Percentiles rank a stretch among this genome's conserved stretches.
Evolutionary conservation across 2,329 filamentous ascomycete genomes (phyloP).

Genomic region (Herpomyces periplanetae): DNA sequence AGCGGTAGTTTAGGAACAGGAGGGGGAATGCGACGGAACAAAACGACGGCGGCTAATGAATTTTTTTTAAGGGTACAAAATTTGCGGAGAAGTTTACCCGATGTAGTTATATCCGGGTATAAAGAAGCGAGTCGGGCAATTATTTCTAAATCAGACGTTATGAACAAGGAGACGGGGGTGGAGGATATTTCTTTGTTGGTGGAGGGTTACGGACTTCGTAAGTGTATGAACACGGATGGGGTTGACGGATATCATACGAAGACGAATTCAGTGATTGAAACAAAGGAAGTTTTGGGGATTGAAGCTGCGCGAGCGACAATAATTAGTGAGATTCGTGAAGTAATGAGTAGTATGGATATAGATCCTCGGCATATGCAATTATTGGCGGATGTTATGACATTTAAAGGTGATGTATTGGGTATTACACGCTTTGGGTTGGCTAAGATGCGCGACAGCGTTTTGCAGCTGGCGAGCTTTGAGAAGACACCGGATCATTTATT

Average conservation of each 20-base stretch:
- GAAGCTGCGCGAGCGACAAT: constrained; percentile 74
- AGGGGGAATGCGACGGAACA: constrained; percentile 9
- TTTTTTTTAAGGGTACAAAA: constrained; percentile 43
- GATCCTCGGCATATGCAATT: constrained; percentile 94
- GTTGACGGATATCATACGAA: constrained; percentile 33
- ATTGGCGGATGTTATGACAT: constrained; percentile 91
- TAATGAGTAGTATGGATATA: constrained; percentile 68
- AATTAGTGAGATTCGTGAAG: constrained; percentile 42
- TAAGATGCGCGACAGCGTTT: constrained; percentile 75
- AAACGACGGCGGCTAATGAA: constrained; percentile 17
- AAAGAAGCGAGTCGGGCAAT: constrained; percentile 50
- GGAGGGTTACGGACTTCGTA: constrained; percentile 61
- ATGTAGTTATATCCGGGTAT: constrained; percentile 62
- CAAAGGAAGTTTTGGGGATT: constrained; percentile 50
- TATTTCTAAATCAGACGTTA: constrained; percentile 35
- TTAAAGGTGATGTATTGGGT: constrained; percentile 79
- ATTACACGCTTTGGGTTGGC: constrained; percentile 85
- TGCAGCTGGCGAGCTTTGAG: constrained; percentile 82
- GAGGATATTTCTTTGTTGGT: constrained; percentile 21
- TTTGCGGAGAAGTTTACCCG: constrained; percentile 39
- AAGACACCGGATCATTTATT: constrained; percentile 95
- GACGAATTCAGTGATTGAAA: constrained; percentile 70
- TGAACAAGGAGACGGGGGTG: constrained; percentile 22
- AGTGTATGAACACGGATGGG: constrained; percentile 73
- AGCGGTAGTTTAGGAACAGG: constrained; percentile 8